Conservation (phyloP, 441 rosid species). For the Jatropha multifida region DNA sequence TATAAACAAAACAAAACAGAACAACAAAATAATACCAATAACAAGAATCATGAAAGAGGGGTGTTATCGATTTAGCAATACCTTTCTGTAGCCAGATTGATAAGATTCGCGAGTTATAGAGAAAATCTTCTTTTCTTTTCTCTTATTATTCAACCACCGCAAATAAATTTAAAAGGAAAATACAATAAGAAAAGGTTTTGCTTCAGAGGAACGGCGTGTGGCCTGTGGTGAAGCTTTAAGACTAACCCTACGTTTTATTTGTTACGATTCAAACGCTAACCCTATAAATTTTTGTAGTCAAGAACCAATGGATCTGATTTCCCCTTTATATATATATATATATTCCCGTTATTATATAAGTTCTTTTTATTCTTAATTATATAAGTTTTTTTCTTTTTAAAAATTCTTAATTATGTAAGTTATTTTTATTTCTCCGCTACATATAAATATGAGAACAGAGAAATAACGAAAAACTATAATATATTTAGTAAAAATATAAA, state of each 20-base stretch:
- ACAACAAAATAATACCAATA: background rate
- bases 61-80: background rate
- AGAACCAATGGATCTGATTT: background rate
- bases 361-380: background rate
- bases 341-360: too few species aligned
- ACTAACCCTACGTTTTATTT: background rate
- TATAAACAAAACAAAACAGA: too few species aligned
- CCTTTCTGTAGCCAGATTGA: constrained; percentile 39
- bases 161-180: background rate
- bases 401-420: too few species aligned
- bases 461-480: too few species aligned
- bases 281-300: background rate
- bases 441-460: too few species aligned
- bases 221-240: background rate
- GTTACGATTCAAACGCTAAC: background rate
- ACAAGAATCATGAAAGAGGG: background rate
- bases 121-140: background rate
- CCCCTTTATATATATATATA: too few species aligned
- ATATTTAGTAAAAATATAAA: too few species aligned
- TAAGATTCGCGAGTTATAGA: background rate
- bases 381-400: too few species aligned
- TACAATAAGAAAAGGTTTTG: background rate
- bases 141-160: background rate
- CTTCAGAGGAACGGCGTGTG: constrained; percentile 1
- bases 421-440: too few species aligned